Conservation (phyloP, 225 moss, liverwort and hornwort genomes). For the Bryoerythrophyllum caledonicum region DNA sequence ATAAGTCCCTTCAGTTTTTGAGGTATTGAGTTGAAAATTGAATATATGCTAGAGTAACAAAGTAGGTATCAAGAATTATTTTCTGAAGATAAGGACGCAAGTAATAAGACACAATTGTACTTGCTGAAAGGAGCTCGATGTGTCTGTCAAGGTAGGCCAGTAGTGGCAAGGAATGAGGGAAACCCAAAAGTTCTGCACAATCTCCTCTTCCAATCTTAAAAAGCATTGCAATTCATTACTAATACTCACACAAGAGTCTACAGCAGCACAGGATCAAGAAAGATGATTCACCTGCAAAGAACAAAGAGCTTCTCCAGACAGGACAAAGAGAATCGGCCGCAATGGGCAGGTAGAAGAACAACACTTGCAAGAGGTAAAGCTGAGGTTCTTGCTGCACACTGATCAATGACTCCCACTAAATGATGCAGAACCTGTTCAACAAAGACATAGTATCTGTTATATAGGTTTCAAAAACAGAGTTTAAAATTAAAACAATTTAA, state of each 20-base stretch:
- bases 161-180: neutral
- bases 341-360: constrained; percentile 56
- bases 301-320: constrained; percentile 65
- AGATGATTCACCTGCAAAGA: constrained; percentile 54
- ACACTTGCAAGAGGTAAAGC: constrained; percentile 51
- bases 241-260: neutral
- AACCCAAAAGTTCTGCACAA: neutral
- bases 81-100: constrained; percentile 12
- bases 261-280: constrained; percentile 9
- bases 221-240: neutral
- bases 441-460: constrained; percentile 3
- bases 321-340: constrained; percentile 62
- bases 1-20: neutral
- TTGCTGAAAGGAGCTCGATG: neutral
- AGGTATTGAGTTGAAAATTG: constrained; percentile 8
- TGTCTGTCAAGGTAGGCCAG: constrained; percentile 4
- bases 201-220: constrained; percentile 5
- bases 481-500: neutral
- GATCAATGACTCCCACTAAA: constrained; percentile 59
- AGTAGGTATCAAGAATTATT: neutral
- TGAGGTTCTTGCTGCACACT: constrained; percentile 67
- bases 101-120: neutral
- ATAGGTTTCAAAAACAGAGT: neutral
- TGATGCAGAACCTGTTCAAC: constrained; percentile 62
- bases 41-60: neutral